Evolutionary conservation across 441 rosid genomes (phyloP), one percentile per base, ranked within the genome.

Genomic region (Euphorbia schlechtendalii): DNA sequence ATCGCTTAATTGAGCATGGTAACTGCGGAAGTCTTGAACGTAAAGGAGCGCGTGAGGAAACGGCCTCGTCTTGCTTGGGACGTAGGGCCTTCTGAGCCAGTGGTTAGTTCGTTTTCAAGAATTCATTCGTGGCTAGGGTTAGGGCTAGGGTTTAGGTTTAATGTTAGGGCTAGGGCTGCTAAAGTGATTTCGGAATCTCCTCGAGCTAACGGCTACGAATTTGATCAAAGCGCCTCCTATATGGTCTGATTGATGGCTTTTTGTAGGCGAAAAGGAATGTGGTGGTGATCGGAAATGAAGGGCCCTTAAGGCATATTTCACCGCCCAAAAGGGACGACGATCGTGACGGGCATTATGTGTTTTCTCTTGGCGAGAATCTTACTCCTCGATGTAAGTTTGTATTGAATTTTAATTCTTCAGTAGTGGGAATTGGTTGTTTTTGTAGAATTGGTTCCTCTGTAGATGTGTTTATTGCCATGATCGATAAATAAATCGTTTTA

Each of bases 31-130:
- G 68, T 68, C 41, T 70, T 49, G 67, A 71, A 41, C 68, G 76
- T 80, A 87, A 78, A 76, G 73, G 88, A 83, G 67, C 85, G 86
- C 62, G 67, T 70, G 61, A 74, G 88, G 66, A 87, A 90, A 79
- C 87, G 97, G 17, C 89, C 86, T 66, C 84, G 95, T 54, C 84
- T 82, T 67, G 81, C 82, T 15, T 87, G 97, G 97, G 95, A 90
- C 76, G 90, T 80, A 27, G 70, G 83, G 3, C 87, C 95, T 2
- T 66, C 83, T n/a, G 84, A 75, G 59, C 76, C 80, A 13, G 84
- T 86, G 84, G 92, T 86, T 67, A 27, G 79, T 79, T 71, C 25
- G 12, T 20, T 54, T 22, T 24, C 43, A 56, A 10, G 24, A 38
- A 54, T 45, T 52, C 3, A 11, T 36, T 28, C 56, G 41, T 8